These are phyloP conservation scores for Tuber indicum DNA, from an alignment of 495 filamentous ascomycete species.

Conservation along the genomic window DNA sequence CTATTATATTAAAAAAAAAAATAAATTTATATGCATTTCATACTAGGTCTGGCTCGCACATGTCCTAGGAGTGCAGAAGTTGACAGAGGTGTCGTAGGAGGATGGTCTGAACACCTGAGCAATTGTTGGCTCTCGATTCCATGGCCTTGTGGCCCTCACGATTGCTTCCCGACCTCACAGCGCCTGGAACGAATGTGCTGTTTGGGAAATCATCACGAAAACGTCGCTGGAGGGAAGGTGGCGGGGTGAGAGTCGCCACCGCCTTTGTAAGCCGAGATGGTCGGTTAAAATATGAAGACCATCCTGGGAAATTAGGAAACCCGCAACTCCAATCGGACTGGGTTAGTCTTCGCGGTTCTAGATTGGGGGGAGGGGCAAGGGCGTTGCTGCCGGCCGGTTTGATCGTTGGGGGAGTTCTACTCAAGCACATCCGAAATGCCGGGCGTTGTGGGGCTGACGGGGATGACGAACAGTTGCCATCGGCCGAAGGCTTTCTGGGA, in stretches of 20 bases:
- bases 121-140: neutral
- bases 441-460: neutral
- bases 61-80: neutral
- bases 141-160: neutral
- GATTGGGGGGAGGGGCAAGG: neutral
- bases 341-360: neutral
- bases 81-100: neutral
- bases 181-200: neutral
- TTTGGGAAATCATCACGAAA: neutral
- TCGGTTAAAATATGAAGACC: neutral
- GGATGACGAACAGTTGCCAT: neutral
- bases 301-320: neutral
- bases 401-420: too few species aligned
- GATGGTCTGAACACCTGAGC: neutral
- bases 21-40: too few species aligned
- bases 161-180: neutral
- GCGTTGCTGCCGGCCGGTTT: too few species aligned
- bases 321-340: neutral
- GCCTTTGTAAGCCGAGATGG: neutral
- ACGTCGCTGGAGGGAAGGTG: neutral
- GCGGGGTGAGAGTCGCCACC: neutral
- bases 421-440: too few species aligned
- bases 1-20: neutral
- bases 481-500: neutral
- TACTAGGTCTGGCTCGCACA: neutral